A percentile compares a stretch with the other conserved stretches of the same genome.
Conservation (phyloP, 2,329 filamentous ascomycete genomes). For the Conoideocrella luteorostrata region DNA sequence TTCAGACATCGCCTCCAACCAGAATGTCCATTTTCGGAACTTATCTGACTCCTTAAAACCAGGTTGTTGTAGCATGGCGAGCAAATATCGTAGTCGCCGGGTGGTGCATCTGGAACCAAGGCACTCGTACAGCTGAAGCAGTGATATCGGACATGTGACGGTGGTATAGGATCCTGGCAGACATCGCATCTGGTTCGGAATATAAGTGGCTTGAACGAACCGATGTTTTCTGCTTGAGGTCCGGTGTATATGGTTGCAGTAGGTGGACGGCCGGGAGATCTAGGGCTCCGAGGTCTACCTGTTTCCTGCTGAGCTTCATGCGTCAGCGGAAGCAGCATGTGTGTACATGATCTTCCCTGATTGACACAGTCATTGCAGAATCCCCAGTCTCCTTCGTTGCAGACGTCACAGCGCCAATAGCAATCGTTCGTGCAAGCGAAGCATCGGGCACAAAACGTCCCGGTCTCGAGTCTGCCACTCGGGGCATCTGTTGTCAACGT, state of each 20-base stretch:
- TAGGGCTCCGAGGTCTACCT: constrained; percentile 33
- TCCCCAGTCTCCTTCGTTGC: constrained; percentile 92
- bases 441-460: constrained; percentile 80
- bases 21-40: constrained; percentile 64
- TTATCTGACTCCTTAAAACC: constrained; percentile 57
- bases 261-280: constrained; percentile 38
- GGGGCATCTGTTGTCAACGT: constrained; percentile 63
- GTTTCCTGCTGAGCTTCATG: constrained; percentile 41
- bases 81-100: constrained; percentile 86
- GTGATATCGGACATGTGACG: constrained; percentile 66
- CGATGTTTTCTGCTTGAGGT: constrained; percentile 38
- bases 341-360: constrained; percentile 72
- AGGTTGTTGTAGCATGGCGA: constrained; percentile 67
- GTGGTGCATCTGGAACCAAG: constrained; percentile 37
- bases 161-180: constrained; percentile 66
- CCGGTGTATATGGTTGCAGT: constrained; percentile 44
- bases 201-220: constrained; percentile 59
- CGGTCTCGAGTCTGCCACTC: constrained; percentile 60
- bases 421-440: constrained; percentile 68
- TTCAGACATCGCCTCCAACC: constrained; percentile 80
- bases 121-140: constrained; percentile 65
- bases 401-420: constrained; percentile 82
- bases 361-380: constrained; percentile 88
- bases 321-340: constrained; percentile 70
- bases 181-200: constrained; percentile 75